Conservation (phyloP, 495 filamentous ascomycete genomes). For the Rusavskia elegans region DNA sequence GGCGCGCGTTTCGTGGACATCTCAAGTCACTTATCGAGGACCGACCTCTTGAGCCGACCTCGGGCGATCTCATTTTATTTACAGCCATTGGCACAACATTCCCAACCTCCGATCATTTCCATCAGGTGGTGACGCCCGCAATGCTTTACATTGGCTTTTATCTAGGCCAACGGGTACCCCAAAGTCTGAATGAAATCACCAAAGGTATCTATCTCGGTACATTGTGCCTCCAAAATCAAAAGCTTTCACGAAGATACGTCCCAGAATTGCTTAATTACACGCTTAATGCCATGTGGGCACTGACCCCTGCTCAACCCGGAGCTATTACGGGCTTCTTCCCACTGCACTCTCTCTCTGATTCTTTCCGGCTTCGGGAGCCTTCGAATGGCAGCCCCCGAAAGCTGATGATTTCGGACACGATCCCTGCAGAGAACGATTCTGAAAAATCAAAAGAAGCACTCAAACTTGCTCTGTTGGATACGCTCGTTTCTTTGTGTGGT, state of each 20-base stretch:
- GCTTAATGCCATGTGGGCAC: slow-evolving; percentile 55
- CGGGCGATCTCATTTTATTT: slow-evolving; percentile 65
- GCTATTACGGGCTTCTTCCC: slow-evolving; percentile 40
- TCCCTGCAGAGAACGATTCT: slow-evolving; percentile 10
- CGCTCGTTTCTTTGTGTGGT: slow-evolving; percentile 39
- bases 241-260: slow-evolving; percentile 64
- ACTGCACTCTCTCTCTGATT: slow-evolving; percentile 36
- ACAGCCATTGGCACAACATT: slow-evolving; percentile 75
- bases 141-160: slow-evolving; percentile 67
- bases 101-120: slow-evolving; percentile 92
- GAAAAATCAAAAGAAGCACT: slow-evolving; percentile 24
- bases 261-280: slow-evolving; percentile 76
- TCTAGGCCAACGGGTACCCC: slow-evolving; percentile 60
- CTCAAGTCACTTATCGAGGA: slow-evolving; percentile 47
- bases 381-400: slow-evolving; percentile 14
- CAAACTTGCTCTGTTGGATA: slow-evolving; percentile 43
- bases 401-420: slow-evolving; percentile 40
- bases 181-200: slow-evolving; percentile 43
- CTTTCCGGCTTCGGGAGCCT: slow-evolving; percentile 31
- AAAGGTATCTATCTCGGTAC: slow-evolving; percentile 66
- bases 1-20: slow-evolving; percentile 56
- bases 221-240: slow-evolving; percentile 66
- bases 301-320: slow-evolving; percentile 37
- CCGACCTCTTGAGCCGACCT: slow-evolving; percentile 41
- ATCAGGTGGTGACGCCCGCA: slow-evolving; percentile 79